Conservation (phyloP, 768 basidiomycete genomes). For the Boletus fagicola region DNA sequence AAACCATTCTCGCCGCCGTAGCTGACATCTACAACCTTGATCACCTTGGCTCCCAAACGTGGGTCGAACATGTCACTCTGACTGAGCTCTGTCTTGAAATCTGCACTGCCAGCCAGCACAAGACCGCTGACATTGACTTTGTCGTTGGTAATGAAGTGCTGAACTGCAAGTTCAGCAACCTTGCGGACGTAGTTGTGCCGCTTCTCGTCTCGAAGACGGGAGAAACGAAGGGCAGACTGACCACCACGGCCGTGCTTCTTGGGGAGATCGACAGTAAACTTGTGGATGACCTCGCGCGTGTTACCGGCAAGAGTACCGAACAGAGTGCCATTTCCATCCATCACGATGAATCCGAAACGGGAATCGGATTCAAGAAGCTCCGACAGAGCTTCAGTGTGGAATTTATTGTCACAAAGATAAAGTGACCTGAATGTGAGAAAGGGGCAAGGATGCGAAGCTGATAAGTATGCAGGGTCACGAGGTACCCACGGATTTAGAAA, state of each 20-base stretch:
- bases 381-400: slow-evolving; percentile 96
- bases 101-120: slow-evolving; percentile 94
- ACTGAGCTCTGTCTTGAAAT: slow-evolving; percentile 97
- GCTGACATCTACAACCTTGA: slow-evolving; percentile 98
- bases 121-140: slow-evolving; percentile 97
- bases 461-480: background rate
- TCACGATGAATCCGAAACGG: slow-evolving; percentile 98
- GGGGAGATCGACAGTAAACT: slow-evolving; percentile 97
- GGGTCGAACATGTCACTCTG: slow-evolving; percentile 96
- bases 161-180: slow-evolving; percentile 94
- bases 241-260: slow-evolving; percentile 99
- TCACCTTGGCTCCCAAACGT: slow-evolving; percentile 83
- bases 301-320: slow-evolving; percentile 96
- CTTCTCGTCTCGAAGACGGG: slow-evolving; percentile 98
- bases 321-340: slow-evolving; percentile 97
- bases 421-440: slow-evolving; percentile 61
- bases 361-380: slow-evolving; percentile 97
- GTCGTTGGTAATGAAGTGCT: slow-evolving; percentile 97
- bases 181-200: slow-evolving; percentile 99
- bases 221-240: slow-evolving; percentile 99
- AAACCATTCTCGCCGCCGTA: slow-evolving; percentile 99
- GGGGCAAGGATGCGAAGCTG: background rate
- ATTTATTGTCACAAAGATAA: slow-evolving; percentile 99
- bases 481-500: background rate
- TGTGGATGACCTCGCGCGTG: slow-evolving; percentile 95